Base-by-base conservation (phyloP, 2,329 filamentous ascomycete species). In the Scopulariopsis brevicaulis region DNA sequence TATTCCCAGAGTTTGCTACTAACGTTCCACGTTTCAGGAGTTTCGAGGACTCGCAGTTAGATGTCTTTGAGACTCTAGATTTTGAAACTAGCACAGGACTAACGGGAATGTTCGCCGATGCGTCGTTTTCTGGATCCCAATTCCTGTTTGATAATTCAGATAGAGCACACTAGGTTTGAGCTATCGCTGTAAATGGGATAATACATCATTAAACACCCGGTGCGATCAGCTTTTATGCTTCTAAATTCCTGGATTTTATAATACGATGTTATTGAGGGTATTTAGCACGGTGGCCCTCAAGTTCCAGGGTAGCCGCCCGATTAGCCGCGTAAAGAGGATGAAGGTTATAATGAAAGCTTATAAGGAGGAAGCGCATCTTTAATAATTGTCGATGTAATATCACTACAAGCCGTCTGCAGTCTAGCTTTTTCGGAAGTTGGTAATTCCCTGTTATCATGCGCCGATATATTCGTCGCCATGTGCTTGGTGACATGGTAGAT, bases 361-460 rank as follows among this genome's bases (percentile, higher is more conserved):
- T n/a, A n/a, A n/a, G n/a, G n/a, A n/a, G n/a, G n/a, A n/a, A n/a
- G n/a, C n/a, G n/a, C n/a, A n/a, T n/a, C n/a, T n/a, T n/a, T n/a
- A n/a, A n/a, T n/a, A n/a, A n/a, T n/a, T n/a, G n/a, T n/a, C n/a
- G n/a, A n/a, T n/a, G n/a, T n/a, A n/a, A n/a, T n/a, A n/a, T n/a
- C n/a, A n/a, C n/a, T n/a, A n/a, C n/a, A n/a, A n/a, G n/a, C n/a
- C n/a, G n/a, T n/a, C n/a, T n/a, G n/a, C 1, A 57, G 54, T 1
- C 22, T 59, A 3, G 59, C 62, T 6, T 68, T 63, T 48, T 68
- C 68, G 1, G 60, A 40, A 2, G 65, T 59, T 0, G 68, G 64
- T 32, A 70, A 70, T 0, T 56, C 63, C 8, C 72, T 65, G 43
- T 71, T 73, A 11, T 75, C 70, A 58, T 66, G 73, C 35, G 53